Base-by-base conservation (phyloP, 2,329 filamentous ascomycete genomes). In the Xylaria sp. region DNA sequence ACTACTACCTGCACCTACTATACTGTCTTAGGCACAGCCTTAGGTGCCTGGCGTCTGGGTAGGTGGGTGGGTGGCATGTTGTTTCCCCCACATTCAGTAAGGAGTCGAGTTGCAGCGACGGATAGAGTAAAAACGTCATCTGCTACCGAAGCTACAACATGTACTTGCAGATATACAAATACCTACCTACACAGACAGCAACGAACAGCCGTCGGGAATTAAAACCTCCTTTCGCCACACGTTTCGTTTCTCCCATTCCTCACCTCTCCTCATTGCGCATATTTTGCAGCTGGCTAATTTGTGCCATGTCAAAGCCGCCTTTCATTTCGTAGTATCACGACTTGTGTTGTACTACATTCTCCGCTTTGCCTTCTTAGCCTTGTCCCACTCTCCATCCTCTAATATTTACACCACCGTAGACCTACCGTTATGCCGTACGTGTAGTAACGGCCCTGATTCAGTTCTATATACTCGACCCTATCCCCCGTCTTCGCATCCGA, bases 101-200 rank as follows among this genome's bases (percentile, higher is more conserved):
- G 43, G 42, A 43, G 49, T 51, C 17, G 19, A 46, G 42, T 15
- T n/a, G 37, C 35, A 60, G 53, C 37, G 47, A 47, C 46, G 21
- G 33, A 57, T 49, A 21, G 55, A 47, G 25, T 31, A 38, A 57
- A 64, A 67, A 67, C 64, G 64, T 67, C 64, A 67, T 67, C 56
- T 51, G 47, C 57, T 59, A 14, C n/a, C 43, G 15, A 64, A 56
- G 52, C 60, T 51, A 40, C 43, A 52, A n/a, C n/a, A n/a, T n/a
- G n/a, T n/a, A n/a, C n/a, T n/a, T n/a, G n/a, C n/a, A n/a, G 25
- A 21, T 12, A 17, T 51, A 14, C 45, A 57, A 45, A 23, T 31
- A 40, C 57, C 28, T n/a, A n/a, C n/a, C n/a, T n/a, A n/a, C n/a
- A n/a, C n/a, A 23, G 33, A 58, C 40, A 43, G 17, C 35, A 28